A percentile compares a stretch with the other conserved stretches of the same genome.
phyloP scores from a whole-genome alignment of 2,329 filamentous ascomycete species.

The Ceratocystis colombiana region DNA sequence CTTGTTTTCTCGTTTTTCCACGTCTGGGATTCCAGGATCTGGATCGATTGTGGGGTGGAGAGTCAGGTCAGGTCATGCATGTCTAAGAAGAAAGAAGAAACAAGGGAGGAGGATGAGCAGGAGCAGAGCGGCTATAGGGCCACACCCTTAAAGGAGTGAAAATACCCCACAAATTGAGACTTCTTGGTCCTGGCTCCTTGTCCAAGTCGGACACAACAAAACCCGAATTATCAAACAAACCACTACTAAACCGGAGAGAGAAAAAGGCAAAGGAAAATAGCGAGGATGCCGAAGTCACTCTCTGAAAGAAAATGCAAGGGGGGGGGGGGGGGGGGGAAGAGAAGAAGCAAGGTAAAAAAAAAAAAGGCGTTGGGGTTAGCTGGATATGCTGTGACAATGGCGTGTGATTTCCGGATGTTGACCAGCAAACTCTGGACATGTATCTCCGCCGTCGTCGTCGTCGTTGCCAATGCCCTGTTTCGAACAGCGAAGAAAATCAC shows the following conservation, averaged over 20 bases:
- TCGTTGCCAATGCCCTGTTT: not conserved
- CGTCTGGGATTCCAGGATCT: slow-evolving; percentile 5
- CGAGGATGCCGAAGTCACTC: slow-evolving; percentile 9
- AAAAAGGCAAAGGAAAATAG: not conserved
- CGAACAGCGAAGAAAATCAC: not conserved
- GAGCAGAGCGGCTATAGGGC: not conserved
- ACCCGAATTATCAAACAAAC: not conserved
- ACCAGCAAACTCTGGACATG: not conserved
- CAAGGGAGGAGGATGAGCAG: not conserved
- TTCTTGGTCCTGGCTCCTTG: not conserved
- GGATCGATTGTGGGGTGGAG: not conserved
- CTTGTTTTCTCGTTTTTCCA: not conserved
- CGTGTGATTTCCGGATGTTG: not conserved
- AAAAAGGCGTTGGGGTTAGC: slow-evolving; percentile 3
- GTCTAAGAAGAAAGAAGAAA: not conserved
- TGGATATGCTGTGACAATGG: not conserved
- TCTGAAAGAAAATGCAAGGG: not conserved
- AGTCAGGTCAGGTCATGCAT: slow-evolving; percentile 7
- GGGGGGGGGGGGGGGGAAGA: not conserved
- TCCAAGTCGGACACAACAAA: not conserved
- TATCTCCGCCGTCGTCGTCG: not conserved
- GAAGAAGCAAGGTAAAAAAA: not conserved
- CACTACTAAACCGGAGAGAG: too few species aligned
- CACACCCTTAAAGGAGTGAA: not conserved
- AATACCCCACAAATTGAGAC: slow-evolving; percentile 6